These are phyloP conservation scores for Diaporthe sp. DNA, from an alignment of 2,329 filamentous ascomycete genomes.

Conservation along the genomic window DNA sequence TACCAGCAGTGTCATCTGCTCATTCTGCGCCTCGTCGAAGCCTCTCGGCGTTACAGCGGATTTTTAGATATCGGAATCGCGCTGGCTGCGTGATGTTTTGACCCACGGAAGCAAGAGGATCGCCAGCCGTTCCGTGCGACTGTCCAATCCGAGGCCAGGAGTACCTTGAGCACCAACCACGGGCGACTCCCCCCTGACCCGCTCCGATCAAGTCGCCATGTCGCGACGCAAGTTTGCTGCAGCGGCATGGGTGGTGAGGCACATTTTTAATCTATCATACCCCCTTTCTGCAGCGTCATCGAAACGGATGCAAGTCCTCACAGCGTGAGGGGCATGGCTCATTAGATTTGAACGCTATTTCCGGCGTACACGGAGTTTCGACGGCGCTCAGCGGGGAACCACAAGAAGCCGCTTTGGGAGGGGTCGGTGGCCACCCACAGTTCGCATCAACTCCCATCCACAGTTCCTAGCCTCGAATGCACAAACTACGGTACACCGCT, in stretches of 20 bases:
- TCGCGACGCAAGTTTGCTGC: constrained; percentile 21
- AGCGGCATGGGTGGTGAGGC: constrained; percentile 28
- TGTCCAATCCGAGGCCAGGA: constrained; percentile 29
- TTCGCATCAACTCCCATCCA: constrained; percentile 28
- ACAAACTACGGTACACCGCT: constrained; percentile 31
- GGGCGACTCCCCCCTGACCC: constrained; percentile 26
- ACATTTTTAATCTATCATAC: constrained; percentile 33
- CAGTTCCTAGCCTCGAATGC: constrained; percentile 23
- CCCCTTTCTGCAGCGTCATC: constrained; percentile 32
- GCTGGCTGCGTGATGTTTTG: constrained; percentile 12
- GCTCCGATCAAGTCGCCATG: constrained; percentile 9
- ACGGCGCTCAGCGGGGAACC: constrained; percentile 27
- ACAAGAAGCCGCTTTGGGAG: constrained; percentile 27
- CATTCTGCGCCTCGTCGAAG: neutral
- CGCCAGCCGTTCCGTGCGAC: constrained; percentile 28
- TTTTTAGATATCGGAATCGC: neutral
- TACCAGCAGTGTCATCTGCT: neutral
- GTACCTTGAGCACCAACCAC: constrained; percentile 14
- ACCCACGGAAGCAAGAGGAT: constrained; percentile 29
- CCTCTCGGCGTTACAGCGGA: constrained; percentile 4
- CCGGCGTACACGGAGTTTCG: constrained; percentile 26
- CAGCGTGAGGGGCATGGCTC: constrained; percentile 24
- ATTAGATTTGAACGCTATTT: constrained; percentile 32
- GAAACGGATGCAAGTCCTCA: constrained; percentile 27
- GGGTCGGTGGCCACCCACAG: constrained; percentile 24